Percentiles rank a stretch among this genome's conserved stretches.
These are phyloP conservation scores for Hypoxylon sp. DNA, from an alignment of 2,329 filamentous ascomycete species.

Conservation along the genomic window DNA sequence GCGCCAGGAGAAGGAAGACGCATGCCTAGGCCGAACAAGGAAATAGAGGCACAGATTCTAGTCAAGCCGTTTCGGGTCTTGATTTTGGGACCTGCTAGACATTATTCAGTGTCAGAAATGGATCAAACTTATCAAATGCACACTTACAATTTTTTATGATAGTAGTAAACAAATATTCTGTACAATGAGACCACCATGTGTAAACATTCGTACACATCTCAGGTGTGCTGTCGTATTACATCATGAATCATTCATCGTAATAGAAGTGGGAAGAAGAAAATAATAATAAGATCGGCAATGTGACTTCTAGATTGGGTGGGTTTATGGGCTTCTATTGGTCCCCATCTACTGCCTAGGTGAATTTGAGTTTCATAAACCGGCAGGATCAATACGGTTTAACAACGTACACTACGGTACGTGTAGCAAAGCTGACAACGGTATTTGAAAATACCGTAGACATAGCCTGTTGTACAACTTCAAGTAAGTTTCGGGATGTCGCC, in stretches of 20 bases:
- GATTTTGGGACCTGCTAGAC: constrained; percentile 29
- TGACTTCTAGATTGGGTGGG: constrained; percentile 40
- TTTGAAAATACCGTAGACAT: neutral
- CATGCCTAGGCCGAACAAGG: constrained; percentile 32
- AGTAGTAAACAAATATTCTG: constrained; percentile 13
- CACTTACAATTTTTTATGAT: neutral
- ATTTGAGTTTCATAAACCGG: constrained; percentile 32
- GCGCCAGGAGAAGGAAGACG: constrained; percentile 22
- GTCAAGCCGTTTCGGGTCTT: constrained; percentile 37
- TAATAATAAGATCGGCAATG: constrained; percentile 39
- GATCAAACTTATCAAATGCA: neutral
- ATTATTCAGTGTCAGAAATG: neutral
- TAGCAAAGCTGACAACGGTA: neutral
- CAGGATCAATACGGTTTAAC: constrained; percentile 23
- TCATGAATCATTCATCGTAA: constrained; percentile 42
- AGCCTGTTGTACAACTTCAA: constrained; percentile 14
- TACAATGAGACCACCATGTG: neutral
- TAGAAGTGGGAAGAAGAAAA: constrained; percentile 31
- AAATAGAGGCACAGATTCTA: constrained; percentile 28
- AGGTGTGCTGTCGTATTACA: constrained; percentile 36
- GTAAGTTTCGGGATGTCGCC: constrained; percentile 12
- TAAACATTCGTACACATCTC: neutral
- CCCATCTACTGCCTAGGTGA: constrained; percentile 12
- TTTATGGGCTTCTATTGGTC: constrained; percentile 27
- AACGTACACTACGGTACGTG: constrained; percentile 1